Conservation (phyloP, 768 basidiomycete genomes). For the Boletus rufocinnamomeus region DNA sequence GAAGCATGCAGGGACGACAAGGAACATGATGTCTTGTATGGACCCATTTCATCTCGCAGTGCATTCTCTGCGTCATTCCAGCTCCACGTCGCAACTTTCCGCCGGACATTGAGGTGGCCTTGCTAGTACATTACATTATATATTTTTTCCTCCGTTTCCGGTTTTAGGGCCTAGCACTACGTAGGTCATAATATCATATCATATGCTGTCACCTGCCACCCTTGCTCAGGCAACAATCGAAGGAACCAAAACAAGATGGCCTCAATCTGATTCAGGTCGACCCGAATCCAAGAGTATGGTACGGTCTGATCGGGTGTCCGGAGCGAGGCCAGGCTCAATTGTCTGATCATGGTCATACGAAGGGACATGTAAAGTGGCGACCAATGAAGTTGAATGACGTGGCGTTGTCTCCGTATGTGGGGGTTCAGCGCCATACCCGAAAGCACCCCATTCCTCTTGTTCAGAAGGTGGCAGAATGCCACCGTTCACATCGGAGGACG, state of each 20-base stretch:
- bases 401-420: conserved; percentile 45
- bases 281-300: conserved; percentile 28
- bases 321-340: conserved; percentile 16
- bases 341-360: conserved; percentile 28
- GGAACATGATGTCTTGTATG: not conserved
- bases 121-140: conserved; percentile 2
- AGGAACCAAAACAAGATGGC: conserved; percentile 8
- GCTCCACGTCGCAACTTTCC: not conserved
- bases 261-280: conserved; percentile 17
- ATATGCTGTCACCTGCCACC: not conserved
- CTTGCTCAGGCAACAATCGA: conserved; percentile 13
- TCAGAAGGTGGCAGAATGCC: conserved; percentile 23
- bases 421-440: conserved; percentile 42
- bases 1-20: not conserved
- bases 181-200: conserved; percentile 17
- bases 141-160: not conserved
- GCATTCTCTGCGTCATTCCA: not conserved
- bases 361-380: conserved; percentile 22
- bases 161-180: not conserved
- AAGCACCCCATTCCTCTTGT: conserved; percentile 41
- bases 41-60: not conserved
- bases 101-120: not conserved
- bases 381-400: conserved; percentile 39
- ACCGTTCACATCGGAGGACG: conserved; percentile 35
- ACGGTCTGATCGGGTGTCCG: conserved; percentile 30